Evolutionary conservation across 2,329 filamentous ascomycete species (phyloP).

Genomic region (Trichoderma hamatum): DNA sequence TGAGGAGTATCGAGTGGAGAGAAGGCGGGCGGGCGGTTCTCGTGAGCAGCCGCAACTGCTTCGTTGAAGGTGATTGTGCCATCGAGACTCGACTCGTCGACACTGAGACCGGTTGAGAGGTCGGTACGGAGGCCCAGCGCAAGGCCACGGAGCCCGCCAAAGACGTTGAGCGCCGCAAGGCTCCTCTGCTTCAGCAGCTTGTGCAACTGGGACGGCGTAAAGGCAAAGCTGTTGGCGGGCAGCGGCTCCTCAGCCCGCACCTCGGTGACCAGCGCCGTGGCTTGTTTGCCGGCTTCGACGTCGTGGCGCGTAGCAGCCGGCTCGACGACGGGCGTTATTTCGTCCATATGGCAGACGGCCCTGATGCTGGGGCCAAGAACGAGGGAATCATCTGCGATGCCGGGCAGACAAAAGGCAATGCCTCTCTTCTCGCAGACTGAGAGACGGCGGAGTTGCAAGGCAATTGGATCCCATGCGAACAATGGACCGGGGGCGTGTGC

Average conservation of each 20-base stretch:
- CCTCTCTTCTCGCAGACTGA: not conserved
- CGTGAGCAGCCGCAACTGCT: conserved; percentile 46
- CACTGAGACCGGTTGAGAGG: conserved; percentile 50
- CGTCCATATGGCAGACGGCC: conserved; percentile 36
- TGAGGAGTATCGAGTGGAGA: conserved; percentile 29
- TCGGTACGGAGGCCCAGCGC: conserved; percentile 55
- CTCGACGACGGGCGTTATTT: conserved; percentile 33
- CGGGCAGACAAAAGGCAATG: not conserved
- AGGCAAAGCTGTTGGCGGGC: conserved; percentile 53
- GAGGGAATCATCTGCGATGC: conserved; percentile 28
- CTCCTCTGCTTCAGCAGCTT: conserved; percentile 56
- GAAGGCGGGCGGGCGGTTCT: conserved; percentile 37
- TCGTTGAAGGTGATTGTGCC: conserved; percentile 53
- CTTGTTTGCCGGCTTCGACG: conserved; percentile 14
- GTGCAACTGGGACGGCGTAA: conserved; percentile 56
- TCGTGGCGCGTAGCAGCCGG: conserved; percentile 18
- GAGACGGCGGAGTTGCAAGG: conserved; percentile 1
- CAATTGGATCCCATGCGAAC: conserved; percentile 4
- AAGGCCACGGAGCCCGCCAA: conserved; percentile 58
- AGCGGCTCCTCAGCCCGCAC: conserved; percentile 35
- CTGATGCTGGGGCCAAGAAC: conserved; percentile 24
- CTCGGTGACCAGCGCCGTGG: conserved; percentile 30
- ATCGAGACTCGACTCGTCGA: conserved; percentile 53
- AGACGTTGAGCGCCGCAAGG: conserved; percentile 51
- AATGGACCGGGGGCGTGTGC: not conserved